Conservation (phyloP, 331 rosid species). For the Pyracantha coccinea region DNA sequence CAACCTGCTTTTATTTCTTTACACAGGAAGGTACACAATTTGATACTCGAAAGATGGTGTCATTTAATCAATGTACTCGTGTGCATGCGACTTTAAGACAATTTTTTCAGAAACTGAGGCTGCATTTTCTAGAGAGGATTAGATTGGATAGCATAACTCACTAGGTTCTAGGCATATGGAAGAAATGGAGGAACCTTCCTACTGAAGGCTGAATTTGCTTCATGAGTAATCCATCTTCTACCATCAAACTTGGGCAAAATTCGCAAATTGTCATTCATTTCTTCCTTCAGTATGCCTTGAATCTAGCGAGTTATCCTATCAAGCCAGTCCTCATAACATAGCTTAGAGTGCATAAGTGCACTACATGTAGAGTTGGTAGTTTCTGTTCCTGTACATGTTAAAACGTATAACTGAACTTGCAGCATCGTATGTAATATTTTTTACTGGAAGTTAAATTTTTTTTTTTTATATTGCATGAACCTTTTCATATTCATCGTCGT, state of each 20-base stretch:
- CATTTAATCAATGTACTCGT: background rate
- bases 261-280: no score
- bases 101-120: background rate
- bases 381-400: background rate
- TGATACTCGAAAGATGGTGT: conserved; percentile 1
- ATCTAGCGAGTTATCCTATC: no score
- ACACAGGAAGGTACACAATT: conserved; percentile 72
- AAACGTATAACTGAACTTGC: background rate
- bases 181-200: no score
- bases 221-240: no score
- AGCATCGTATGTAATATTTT: background rate
- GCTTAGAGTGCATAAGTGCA: background rate
- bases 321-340: no score
- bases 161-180: no score
- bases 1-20: conserved; percentile 90
- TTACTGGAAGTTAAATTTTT: background rate
- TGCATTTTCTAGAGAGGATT: background rate
- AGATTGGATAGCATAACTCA: background rate
- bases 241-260: no score
- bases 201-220: no score
- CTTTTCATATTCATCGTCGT: background rate
- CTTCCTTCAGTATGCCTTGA: no score
- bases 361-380: background rate
- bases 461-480: background rate
- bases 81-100: background rate